Evolutionary conservation across 495 filamentous ascomycete genomes (phyloP), one percentile per base, ranked within the genome.

Genomic region (Mytilinidion resinicola): DNA sequence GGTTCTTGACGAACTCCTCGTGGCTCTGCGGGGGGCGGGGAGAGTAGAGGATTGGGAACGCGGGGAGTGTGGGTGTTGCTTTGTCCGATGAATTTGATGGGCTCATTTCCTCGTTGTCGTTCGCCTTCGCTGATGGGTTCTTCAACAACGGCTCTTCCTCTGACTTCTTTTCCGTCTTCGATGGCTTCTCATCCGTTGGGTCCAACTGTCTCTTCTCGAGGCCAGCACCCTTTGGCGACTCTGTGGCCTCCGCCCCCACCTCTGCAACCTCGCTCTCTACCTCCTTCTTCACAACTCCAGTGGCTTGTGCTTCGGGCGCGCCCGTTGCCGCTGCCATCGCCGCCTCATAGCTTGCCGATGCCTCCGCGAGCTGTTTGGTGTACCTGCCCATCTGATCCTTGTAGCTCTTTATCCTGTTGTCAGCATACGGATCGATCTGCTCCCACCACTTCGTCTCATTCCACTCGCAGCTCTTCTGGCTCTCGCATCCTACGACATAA

Each of bases 391-490:
- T 55, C 52, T 53, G 57, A 21, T 60, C 11, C 21, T 57, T n/a
- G 36, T 66, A 64, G 14, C 33, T 21, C 0, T 12, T 37, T 5
- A 43, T 19, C 15, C 64, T 47, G 4, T 30, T 11, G 20, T 61
- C 58, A 9, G 36, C 38, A 25, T 14, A 33, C 0, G 67, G 68
- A 57, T 70, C 67, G 8, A 69, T 54, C 5, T 20, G 33, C 36
- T 61, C 53, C 50, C 52, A 58, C 37, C 60, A 68, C 25, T 72
- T 68, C 1, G 82, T 87, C 69, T 91, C 76, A 67, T 92, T 86
- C 82, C 88, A 97, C 9, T 81, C 72, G 67, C 93, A 98, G 17
- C 81, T 71, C 33, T 79, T 69, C 4, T 66, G 68, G 55, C 85
- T 77, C n/a, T 79, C 74, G 67, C 93, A 98, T 1, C 83, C 80